These are phyloP conservation scores for Pleurotus ostreatus DNA, from an alignment of 768 basidiomycete genomes.

Conservation along the genomic window DNA sequence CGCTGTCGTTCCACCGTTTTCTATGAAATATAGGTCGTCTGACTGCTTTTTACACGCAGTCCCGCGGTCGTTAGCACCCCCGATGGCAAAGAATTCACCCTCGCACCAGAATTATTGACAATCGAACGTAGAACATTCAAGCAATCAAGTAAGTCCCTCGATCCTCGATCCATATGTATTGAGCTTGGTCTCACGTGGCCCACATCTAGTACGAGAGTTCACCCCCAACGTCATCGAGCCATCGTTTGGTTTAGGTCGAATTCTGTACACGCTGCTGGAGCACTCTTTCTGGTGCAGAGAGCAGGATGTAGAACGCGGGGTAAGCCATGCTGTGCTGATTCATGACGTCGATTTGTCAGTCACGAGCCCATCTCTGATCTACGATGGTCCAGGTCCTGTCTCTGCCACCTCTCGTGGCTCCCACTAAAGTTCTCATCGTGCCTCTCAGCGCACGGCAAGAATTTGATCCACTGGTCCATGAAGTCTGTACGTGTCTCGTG, in stretches of 20 bases:
- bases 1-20: not conserved
- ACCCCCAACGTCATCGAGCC: constrained; percentile 99
- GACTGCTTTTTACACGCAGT: constrained; percentile 27
- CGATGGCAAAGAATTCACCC: constrained; percentile 62
- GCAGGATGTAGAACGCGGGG: constrained; percentile 85
- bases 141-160: constrained; percentile 61
- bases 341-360: not conserved
- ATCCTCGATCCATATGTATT: not conserved
- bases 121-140: constrained; percentile 85
- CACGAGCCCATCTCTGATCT: constrained; percentile 10
- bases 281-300: constrained; percentile 96
- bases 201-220: constrained; percentile 77
- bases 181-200: not conserved
- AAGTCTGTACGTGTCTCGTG: constrained; percentile 73
- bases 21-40: not conserved
- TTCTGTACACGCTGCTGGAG: constrained; percentile 90
- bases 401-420: constrained; percentile 84
- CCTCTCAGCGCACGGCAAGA: constrained; percentile 85
- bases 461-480: constrained; percentile 77
- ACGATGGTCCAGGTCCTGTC: constrained; percentile 68
- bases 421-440: constrained; percentile 95
- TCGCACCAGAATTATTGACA: constrained; percentile 71
- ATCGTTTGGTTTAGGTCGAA: constrained; percentile 96
- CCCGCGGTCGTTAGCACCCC: constrained; percentile 49
- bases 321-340: constrained; percentile 34